Evolutionary conservation across 345 rosid genomes (phyloP).

Genomic region (Sisymbrium altissimum): DNA sequence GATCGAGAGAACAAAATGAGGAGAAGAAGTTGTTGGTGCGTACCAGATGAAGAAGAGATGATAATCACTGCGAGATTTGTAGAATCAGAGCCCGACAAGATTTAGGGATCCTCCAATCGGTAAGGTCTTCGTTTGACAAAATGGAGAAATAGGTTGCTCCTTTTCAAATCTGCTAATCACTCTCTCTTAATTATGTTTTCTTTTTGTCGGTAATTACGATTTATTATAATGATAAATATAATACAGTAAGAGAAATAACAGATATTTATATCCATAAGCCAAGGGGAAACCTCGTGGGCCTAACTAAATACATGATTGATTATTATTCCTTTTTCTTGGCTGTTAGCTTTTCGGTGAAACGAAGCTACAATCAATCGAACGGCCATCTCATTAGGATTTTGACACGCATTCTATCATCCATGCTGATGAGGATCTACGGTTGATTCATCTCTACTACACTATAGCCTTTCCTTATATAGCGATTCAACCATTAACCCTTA

Average conservation of each 20-base stretch:
- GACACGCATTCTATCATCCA: constrained; percentile 34
- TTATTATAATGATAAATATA: neutral
- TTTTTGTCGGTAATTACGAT: neutral
- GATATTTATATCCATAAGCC: neutral
- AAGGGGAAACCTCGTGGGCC: constrained; percentile 15
- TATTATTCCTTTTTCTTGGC: neutral
- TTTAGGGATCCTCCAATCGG: constrained; percentile 7
- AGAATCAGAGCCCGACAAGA: neutral
- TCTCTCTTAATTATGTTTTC: neutral
- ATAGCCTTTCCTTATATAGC: neutral
- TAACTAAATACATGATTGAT: neutral
- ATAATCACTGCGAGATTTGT: neutral
- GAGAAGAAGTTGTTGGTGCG: neutral
- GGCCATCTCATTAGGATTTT: neutral
- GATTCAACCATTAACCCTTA: neutral
- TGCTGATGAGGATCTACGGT: constrained; percentile 22
- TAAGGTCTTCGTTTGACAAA: constrained; percentile 27
- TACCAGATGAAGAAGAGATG: constrained; percentile 14
- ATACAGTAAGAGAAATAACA: too few species aligned
- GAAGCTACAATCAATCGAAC: constrained; percentile 1
- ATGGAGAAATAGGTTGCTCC: neutral
- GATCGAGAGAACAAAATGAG: constrained; percentile 1
- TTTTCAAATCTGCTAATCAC: neutral
- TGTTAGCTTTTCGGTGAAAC: constrained; percentile 1
- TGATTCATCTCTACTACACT: neutral